Evolutionary conservation across 768 basidiomycete species (phyloP), one percentile per base, ranked within the genome.

Genomic region (Kwoniella sp.): DNA sequence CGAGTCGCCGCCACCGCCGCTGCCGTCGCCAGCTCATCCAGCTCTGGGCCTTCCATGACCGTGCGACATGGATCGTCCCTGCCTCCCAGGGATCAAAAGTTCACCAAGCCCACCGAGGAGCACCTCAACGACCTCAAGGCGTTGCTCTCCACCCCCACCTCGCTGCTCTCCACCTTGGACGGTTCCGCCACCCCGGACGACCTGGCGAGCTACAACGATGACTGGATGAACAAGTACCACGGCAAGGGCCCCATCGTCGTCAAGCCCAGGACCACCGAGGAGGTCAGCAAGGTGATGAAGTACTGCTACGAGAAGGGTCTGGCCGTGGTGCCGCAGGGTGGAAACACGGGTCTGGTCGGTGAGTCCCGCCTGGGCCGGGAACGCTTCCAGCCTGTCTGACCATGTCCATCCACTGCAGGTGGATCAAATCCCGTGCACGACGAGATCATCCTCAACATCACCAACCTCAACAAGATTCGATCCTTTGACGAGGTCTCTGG

Each of bases 261-360:
- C 45, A 89, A 86, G 70, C 95, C 95, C 5, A 87, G 84, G 63
- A 84, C 87, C 1, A 87, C 88, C 0, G 77, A 87, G 56, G 84
- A 99, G 76, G 90, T 98, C 70, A 86, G 85, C 73, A 78, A 86
- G 61, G 86, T 96, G 47, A 78, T 98, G 68, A 85, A 84, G 69
- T 88, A 84, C 79, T 98, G 95, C 75, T 83, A 85, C 62, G 79
- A 84, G 47, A 80, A 83, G 50, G 80, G 81, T 48, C 86, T 99
- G 34, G 85, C 84, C n/a, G 81, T 98, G 47, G 91, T 95, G 2
- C 95, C 95, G 1, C 95, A 99, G 74, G 93, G 95, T 40, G 95
- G 95, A 39, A 99, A 99, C 77, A 99, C 95, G 0, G 95, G 95
- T 14, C 81, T 99, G 11, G 95, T 99, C 31, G 95, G 92, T 50